Evolutionary conservation across 441 rosid species (phyloP), one percentile per base, ranked within the genome.

Genomic region (Pelargonium australe): DNA sequence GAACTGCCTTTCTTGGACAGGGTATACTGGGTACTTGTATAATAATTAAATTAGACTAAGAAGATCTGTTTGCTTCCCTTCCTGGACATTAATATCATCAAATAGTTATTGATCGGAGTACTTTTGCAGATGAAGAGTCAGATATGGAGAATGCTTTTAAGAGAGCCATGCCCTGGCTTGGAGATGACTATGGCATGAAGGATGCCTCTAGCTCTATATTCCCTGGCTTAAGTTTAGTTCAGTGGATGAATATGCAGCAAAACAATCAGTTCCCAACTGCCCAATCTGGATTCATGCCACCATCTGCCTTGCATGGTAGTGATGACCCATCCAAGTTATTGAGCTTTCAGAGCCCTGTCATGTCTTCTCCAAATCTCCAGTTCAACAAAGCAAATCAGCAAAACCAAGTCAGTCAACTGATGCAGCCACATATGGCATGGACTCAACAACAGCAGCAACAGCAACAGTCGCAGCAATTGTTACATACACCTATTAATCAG

Each of bases 231-330:
- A 84, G 89, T 74, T 74, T 89, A 72, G 83, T 79, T 70, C 90
- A 87, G 73, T 85, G 89, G 89, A 87, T 87, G 90, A 87, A 83
- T 73, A 80, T 89, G 90, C 93, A 85, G 65, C 97, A 89, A 70
- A 85, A 72, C 67, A 84, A 82, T 76, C 64, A 90, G 19, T 41
- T 87, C 68, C 92, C 83, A 77, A 76, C 85, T 10, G 81, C 79
- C 78, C 82, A 80, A 71, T 67, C 80, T 74, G 83, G 81, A 57
- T 73, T 87, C 37, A 69, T 84, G 67, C 69, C 87, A 37, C 84
- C 82, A 9, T 75, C 86, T 68, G 77, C 75, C 62, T 51, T 84
- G 75, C 95, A 81, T 73, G 41, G 72, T 6, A 83, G 81, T 63
- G 69, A 78, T 17, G 90, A 86, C 79, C 75, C 81, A 75, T 85